phyloP scores from a whole-genome alignment of 768 basidiomycete species.

The Termitomyces titanicus region DNA sequence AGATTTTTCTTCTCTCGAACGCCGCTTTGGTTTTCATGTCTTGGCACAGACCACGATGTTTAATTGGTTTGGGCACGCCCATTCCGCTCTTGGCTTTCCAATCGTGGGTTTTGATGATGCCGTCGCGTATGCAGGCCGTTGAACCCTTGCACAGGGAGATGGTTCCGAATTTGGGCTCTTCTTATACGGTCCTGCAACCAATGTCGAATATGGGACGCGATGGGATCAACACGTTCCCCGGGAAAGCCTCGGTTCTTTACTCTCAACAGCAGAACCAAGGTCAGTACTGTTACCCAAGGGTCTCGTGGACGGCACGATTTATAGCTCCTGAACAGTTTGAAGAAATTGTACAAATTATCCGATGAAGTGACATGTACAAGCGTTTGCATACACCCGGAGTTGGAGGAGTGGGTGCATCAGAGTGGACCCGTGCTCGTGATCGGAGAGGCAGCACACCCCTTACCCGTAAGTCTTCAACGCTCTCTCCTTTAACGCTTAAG shows the following conservation, averaged over 20 bases:
- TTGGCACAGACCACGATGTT: slow-evolving; percentile 21
- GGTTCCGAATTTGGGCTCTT: slow-evolving; percentile 25
- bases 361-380: slow-evolving; percentile 30
- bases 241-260: slow-evolving; percentile 23
- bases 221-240: slow-evolving; percentile 25
- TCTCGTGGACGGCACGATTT: neutral
- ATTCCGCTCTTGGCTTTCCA: slow-evolving; percentile 28
- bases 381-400: slow-evolving; percentile 31
- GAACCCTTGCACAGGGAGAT: slow-evolving; percentile 30
- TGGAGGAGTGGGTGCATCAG: slow-evolving; percentile 49
- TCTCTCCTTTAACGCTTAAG: neutral
- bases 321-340: slow-evolving; percentile 23
- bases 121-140: neutral
- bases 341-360: slow-evolving; percentile 33
- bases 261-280: slow-evolving; percentile 34
- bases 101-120: slow-evolving; percentile 18
- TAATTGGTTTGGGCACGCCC: slow-evolving; percentile 32
- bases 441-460: slow-evolving; percentile 53
- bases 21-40: neutral
- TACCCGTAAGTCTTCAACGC: slow-evolving; percentile 36
- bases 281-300: slow-evolving; percentile 14
- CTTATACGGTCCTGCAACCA: slow-evolving; percentile 23
- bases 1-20: neutral
- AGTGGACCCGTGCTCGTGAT: slow-evolving; percentile 43
- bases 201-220: slow-evolving; percentile 21